phyloP scores from a whole-genome alignment of 2,329 filamentous ascomycete genomes.

The Ambrosiella cleistominuta region DNA sequence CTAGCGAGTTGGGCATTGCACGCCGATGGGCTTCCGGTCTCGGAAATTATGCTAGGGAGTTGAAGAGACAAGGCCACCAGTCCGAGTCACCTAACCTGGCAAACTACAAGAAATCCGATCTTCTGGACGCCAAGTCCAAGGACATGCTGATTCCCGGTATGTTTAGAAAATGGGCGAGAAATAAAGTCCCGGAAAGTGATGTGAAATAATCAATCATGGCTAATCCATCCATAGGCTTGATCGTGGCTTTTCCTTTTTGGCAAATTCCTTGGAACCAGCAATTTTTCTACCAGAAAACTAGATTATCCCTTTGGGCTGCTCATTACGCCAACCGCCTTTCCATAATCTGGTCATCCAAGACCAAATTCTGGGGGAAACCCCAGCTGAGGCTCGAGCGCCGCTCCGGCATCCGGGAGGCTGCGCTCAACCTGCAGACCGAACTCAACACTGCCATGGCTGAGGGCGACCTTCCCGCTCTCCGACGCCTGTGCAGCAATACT shows the following conservation, averaged over 20 bases:
- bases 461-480: constrained; percentile 34
- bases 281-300: constrained; percentile 23
- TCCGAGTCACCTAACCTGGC: constrained; percentile 7
- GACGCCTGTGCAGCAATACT: constrained; percentile 34
- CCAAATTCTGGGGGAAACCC: constrained; percentile 24
- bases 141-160: constrained; percentile 12
- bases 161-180: neutral
- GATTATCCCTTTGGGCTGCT: constrained; percentile 21
- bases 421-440: constrained; percentile 39
- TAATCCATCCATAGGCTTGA: constrained; percentile 25
- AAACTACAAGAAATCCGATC: neutral
- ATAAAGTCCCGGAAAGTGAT: neutral
- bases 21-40: neutral
- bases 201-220: neutral
- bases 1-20: no score
- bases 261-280: constrained; percentile 18
- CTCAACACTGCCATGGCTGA: constrained; percentile 45
- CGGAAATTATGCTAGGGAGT: neutral
- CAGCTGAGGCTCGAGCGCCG: constrained; percentile 26
- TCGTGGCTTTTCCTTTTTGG: constrained; percentile 24
- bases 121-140: constrained; percentile 5
- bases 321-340: constrained; percentile 22
- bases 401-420: constrained; percentile 30
- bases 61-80: neutral
- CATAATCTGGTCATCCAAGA: constrained; percentile 30